Percentiles rank a stretch among this genome's conserved stretches.
Conservation (phyloP, 768 basidiomycete genomes). For the Pleurotus cornucopiae region DNA sequence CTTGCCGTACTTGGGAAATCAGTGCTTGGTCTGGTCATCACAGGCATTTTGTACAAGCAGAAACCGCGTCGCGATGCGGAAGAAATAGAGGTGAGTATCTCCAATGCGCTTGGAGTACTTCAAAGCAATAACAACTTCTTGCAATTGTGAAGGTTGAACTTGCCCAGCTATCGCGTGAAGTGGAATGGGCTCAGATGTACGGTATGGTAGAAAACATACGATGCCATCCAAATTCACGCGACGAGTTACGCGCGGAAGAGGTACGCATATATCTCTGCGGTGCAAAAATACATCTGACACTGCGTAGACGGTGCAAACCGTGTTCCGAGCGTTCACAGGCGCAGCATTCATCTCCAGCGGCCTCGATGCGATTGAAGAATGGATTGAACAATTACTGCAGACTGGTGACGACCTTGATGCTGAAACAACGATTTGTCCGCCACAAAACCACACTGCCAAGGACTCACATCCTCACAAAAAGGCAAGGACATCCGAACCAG, state of each 20-base stretch:
- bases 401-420: background rate
- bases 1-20: constrained; percentile 46
- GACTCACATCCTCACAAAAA: constrained; percentile 35
- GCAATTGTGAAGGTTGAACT: background rate
- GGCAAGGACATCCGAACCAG: constrained; percentile 27
- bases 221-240: constrained; percentile 34
- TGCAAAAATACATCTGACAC: constrained; percentile 8
- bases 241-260: constrained; percentile 33
- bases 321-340: constrained; percentile 68
- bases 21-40: constrained; percentile 43
- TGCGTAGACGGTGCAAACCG: constrained; percentile 45
- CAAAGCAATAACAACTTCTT: background rate
- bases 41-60: constrained; percentile 41
- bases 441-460: background rate
- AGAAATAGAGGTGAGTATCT: constrained; percentile 47
- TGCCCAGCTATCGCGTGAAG: constrained; percentile 23
- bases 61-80: constrained; percentile 44
- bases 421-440: background rate
- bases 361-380: constrained; percentile 43
- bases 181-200: constrained; percentile 45
- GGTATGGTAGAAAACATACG: constrained; percentile 43
- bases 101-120: background rate
- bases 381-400: constrained; percentile 41
- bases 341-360: constrained; percentile 58
- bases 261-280: constrained; percentile 24